Evolutionary conservation across 2,329 filamentous ascomycete species (phyloP).

Genomic region (Escovopsis sp.): DNA sequence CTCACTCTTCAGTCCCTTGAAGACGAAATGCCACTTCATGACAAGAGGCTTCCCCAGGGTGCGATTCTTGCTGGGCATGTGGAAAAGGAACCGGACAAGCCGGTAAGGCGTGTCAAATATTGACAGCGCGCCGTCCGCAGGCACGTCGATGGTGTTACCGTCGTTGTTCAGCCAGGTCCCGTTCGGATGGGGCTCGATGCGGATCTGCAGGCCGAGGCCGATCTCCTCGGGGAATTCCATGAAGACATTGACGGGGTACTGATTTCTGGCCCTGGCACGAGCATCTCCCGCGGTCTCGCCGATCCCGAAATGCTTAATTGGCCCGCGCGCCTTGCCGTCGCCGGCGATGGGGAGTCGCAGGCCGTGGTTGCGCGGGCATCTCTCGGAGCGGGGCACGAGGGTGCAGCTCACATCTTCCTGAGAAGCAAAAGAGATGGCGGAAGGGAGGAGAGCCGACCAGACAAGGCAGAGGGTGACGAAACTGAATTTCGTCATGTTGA

Average conservation of each 20-base stretch:
- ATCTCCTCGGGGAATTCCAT: slow-evolving; percentile 13
- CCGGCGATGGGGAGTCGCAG: too few species aligned
- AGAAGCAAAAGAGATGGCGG: too few species aligned
- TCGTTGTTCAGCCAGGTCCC: slow-evolving; percentile 35
- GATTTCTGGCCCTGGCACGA: slow-evolving; percentile 33
- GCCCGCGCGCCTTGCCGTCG: too few species aligned
- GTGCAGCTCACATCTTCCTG: too few species aligned
- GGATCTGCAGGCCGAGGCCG: slow-evolving; percentile 18
- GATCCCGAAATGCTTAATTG: too few species aligned
- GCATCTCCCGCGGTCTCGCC: too few species aligned
- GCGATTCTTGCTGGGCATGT: slow-evolving; percentile 44
- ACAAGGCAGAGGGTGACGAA: too few species aligned
- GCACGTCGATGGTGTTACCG: slow-evolving; percentile 35
- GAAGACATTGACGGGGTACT: slow-evolving; percentile 42
- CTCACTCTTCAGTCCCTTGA: slow-evolving; percentile 4
- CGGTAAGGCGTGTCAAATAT: slow-evolving; percentile 25
- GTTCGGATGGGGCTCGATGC: slow-evolving; percentile 20
- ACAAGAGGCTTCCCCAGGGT: slow-evolving; percentile 22
- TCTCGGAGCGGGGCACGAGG: too few species aligned
- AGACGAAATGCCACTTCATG: slow-evolving; percentile 19
- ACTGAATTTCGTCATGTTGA: too few species aligned
- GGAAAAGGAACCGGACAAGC: slow-evolving; percentile 44
- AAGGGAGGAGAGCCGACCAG: too few species aligned
- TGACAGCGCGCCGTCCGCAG: slow-evolving; percentile 30
- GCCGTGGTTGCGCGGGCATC: too few species aligned